phyloP scores from a whole-genome alignment of 257 asterid genomes.

The Nicotiana sylvestris region DNA sequence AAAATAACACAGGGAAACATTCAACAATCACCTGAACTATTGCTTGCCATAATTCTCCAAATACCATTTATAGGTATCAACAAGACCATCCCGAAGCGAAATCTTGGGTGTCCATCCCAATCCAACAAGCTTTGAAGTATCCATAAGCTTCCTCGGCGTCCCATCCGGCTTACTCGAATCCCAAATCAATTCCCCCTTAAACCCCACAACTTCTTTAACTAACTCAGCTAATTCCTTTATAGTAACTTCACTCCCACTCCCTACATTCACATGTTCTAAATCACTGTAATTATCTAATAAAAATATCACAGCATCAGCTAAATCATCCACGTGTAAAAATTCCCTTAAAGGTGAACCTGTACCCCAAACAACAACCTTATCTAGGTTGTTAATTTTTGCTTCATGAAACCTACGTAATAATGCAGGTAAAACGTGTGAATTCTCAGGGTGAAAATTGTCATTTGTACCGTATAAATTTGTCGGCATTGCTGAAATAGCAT shows the following conservation, averaged over 20 bases:
- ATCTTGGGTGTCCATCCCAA: constrained; percentile 87
- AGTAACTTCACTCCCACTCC: constrained; percentile 86
- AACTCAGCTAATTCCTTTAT: constrained; percentile 81
- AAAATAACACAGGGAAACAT: not conserved
- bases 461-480: constrained; percentile 74
- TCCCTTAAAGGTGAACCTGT: constrained; percentile 86
- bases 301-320: constrained; percentile 75
- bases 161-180: constrained; percentile 90
- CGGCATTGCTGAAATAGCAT: constrained; percentile 89
- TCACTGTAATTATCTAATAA: constrained; percentile 68
- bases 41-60: constrained; percentile 53
- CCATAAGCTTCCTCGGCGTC: constrained; percentile 96
- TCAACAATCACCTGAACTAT: constrained; percentile 31
- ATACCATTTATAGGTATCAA: constrained; percentile 71
- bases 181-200: constrained; percentile 77
- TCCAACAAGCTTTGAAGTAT: constrained; percentile 65
- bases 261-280: constrained; percentile 84
- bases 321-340: constrained; percentile 85
- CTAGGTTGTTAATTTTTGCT: constrained; percentile 49
- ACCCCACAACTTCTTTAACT: constrained; percentile 87
- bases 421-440: constrained; percentile 91
- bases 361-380: constrained; percentile 89
- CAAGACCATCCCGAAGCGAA: constrained; percentile 68
- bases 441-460: constrained; percentile 87
- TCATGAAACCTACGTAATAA: constrained; percentile 76